Conservation (phyloP, 1,284 basidiomycete species). For the Leccinum ponderosum region DNA sequence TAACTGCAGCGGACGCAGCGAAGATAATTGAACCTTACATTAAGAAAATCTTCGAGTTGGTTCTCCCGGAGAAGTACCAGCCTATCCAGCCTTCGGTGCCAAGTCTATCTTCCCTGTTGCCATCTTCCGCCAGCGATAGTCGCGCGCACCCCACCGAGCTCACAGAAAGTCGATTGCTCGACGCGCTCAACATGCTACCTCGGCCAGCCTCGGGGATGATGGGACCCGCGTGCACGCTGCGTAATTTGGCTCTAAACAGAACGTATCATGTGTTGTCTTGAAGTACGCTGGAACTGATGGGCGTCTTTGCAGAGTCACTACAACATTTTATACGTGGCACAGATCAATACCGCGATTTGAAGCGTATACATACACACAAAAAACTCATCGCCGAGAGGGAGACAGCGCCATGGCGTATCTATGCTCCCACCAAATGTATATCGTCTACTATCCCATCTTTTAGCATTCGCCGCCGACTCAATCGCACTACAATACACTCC, state of each 20-base stretch:
- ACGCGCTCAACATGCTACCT: background rate
- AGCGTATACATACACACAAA: slow-evolving; percentile 14
- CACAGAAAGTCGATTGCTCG: background rate
- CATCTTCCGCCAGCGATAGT: background rate
- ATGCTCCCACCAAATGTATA: slow-evolving; percentile 23
- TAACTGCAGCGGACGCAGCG: slow-evolving; percentile 16
- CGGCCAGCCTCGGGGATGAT: slow-evolving; percentile 23
- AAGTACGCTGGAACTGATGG: slow-evolving; percentile 3
- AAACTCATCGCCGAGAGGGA: slow-evolving; percentile 18
- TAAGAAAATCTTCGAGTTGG: slow-evolving; percentile 16
- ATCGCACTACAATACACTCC: background rate
- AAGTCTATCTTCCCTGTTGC: background rate
- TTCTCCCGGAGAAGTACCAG: slow-evolving; percentile 16
- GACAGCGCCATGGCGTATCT: slow-evolving; percentile 16
- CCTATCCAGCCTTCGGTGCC: background rate
- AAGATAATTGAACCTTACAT: slow-evolving; percentile 9
- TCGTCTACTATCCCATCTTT: background rate
- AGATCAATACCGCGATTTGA: slow-evolving; percentile 16
- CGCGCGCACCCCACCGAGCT: background rate
- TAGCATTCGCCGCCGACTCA: background rate
- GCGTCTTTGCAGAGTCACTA: slow-evolving; percentile 13
- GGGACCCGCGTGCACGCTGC: slow-evolving; percentile 25
- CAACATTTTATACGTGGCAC: background rate
- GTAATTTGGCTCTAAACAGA: slow-evolving; percentile 15
- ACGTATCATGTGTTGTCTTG: background rate